phyloP scores from a whole-genome alignment of 768 basidiomycete genomes.

The Hemileccinum rubropunctum region DNA sequence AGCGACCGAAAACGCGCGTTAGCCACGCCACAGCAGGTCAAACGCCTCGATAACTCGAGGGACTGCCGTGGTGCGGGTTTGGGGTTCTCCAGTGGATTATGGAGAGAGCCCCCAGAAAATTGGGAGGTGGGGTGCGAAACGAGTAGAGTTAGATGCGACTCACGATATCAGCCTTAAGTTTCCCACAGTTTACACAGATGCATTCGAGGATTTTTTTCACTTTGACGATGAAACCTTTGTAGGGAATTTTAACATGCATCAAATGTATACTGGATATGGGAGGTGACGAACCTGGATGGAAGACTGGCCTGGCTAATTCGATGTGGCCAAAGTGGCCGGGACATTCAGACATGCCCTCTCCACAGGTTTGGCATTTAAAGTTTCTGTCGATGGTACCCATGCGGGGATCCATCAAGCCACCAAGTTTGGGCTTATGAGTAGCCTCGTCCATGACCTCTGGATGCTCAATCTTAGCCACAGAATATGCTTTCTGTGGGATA shows the following conservation, averaged over 20 bases:
- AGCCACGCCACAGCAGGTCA: slow-evolving; percentile 73
- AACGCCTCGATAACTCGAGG: slow-evolving; percentile 79
- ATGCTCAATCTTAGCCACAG: slow-evolving; percentile 97
- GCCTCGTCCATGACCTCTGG: slow-evolving; percentile 98
- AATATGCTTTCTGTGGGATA: slow-evolving; percentile 86
- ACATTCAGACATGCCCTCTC: slow-evolving; percentile 99
- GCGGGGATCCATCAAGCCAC: slow-evolving; percentile 95
- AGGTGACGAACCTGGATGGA: slow-evolving; percentile 78
- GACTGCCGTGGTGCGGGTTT: slow-evolving; percentile 81
- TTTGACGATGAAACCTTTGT: slow-evolving; percentile 89
- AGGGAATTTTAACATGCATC: not conserved
- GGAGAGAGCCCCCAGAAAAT: slow-evolving; percentile 99
- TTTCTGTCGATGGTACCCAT: slow-evolving; percentile 98
- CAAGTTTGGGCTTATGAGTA: slow-evolving; percentile 84
- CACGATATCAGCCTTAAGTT: slow-evolving; percentile 95
- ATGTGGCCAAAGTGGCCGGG: slow-evolving; percentile 99
- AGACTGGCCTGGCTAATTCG: slow-evolving; percentile 94
- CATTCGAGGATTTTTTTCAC: slow-evolving; percentile 99
- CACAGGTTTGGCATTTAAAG: slow-evolving; percentile 99
- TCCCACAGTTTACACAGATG: slow-evolving; percentile 98
- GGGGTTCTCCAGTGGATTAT: slow-evolving; percentile 85
- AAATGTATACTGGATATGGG: not conserved
- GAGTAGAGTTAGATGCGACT: slow-evolving; percentile 83
- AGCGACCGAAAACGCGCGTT: slow-evolving; percentile 91
- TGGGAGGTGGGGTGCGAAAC: slow-evolving; percentile 91